Base-by-base conservation (phyloP, 192 early-diverging fungal species). In the Linnemannia schmuckeri region DNA sequence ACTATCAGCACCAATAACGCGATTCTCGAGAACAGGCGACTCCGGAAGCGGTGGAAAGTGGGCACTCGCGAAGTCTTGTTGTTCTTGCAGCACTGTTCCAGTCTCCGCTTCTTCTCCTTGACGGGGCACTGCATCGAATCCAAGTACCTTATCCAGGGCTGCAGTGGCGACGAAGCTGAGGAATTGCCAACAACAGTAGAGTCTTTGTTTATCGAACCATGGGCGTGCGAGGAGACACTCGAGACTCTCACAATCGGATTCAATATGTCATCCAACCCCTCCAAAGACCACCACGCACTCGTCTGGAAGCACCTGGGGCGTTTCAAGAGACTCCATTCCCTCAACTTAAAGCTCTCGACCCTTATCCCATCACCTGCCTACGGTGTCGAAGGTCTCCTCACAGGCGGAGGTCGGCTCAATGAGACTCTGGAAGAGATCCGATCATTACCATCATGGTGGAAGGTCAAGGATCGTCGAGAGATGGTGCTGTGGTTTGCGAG, bases 371-470 rank as follows among this genome's bases (percentile, higher is more conserved):
- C 61, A 10, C 30, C 61, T 30, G 12, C 30, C 27, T 66, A 66
- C 30, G 61, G 61, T 15, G 30, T 66, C 30, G 61, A 30, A 3
- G 61, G 61, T 4, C 12, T 66, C 0, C 10, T 66, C 61, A 12
- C n/a, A 66, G 61, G 30, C 33, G 61, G 30, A 33, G 30, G 27
- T 12, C 10, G 30, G 3, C 24, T 33, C 24, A 66, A 30, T 3
- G 9, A 30, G 27, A 66, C 61, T 2, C 61, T 66, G 61, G 61
- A 66, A 66, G 61, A 66, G 13, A 66, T 66, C 27, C 61, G 61
- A 33, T 66, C 61, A 33, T 66, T 66, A 24, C 61, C 61, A 15
- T 66, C 61, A 66, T 66, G 61, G 61, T 66, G 61, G 61, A 66
- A 66, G 61, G 12, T 66, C 0, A 30, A 66, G 13, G 61, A 66